These are phyloP conservation scores for Cucumis melo DNA, from an alignment of 306 rosid species.

Conservation along the genomic window DNA sequence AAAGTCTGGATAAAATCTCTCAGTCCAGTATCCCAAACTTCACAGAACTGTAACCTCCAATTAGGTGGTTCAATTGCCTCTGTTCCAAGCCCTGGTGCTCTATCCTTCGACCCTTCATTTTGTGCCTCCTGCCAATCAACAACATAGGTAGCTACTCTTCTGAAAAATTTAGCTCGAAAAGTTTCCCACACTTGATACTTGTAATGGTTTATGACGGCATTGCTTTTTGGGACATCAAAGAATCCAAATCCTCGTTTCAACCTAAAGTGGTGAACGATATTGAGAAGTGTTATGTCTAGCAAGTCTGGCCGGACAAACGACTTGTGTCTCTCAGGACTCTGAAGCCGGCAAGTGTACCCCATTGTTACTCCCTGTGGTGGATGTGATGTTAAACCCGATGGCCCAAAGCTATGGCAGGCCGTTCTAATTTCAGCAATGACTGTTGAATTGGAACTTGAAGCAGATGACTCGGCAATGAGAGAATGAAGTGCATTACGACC, in stretches of 20 bases:
- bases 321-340: slow-evolving; percentile 62
- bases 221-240: slow-evolving; percentile 33
- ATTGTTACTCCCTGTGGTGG: slow-evolving; percentile 57
- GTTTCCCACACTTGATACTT: slow-evolving; percentile 94
- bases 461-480: slow-evolving; percentile 39
- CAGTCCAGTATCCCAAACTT: slow-evolving; percentile 77
- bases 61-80: slow-evolving; percentile 72
- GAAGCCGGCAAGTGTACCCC: slow-evolving; percentile 87
- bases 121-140: slow-evolving; percentile 88
- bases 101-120: slow-evolving; percentile 80
- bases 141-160: slow-evolving; percentile 95
- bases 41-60: slow-evolving; percentile 78
- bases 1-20: slow-evolving; percentile 52
- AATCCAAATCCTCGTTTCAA: slow-evolving; percentile 36
- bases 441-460: slow-evolving; percentile 20
- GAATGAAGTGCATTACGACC: slow-evolving; percentile 48
- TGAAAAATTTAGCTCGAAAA: slow-evolving; percentile 62
- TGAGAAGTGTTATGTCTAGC: slow-evolving; percentile 58
- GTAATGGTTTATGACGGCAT: slow-evolving; percentile 66
- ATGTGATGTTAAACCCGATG: slow-evolving; percentile 56
- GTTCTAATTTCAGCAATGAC: slow-evolving; percentile 67
- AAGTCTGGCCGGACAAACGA: slow-evolving; percentile 65
- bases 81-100: slow-evolving; percentile 94
- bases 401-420: slow-evolving; percentile 79
- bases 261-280: slow-evolving; percentile 81